These are phyloP conservation scores for Salix suchowensis DNA, from an alignment of 345 rosid genomes.

Conservation along the genomic window DNA sequence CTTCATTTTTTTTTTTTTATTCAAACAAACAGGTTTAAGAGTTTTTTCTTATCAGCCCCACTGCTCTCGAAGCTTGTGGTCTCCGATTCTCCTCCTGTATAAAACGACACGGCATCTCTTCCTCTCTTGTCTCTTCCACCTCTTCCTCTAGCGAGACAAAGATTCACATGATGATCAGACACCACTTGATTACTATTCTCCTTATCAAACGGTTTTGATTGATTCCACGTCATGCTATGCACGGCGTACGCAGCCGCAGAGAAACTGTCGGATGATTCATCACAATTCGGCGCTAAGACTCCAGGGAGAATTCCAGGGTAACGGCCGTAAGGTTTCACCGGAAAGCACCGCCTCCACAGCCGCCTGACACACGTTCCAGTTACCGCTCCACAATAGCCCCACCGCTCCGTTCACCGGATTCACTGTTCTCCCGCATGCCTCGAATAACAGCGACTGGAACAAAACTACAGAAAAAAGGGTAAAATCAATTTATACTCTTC, in stretches of 20 bases:
- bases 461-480: slow-evolving; percentile 24
- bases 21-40: slow-evolving; percentile 63
- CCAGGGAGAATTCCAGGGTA: slow-evolving; percentile 25
- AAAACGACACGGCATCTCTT: slow-evolving; percentile 29
- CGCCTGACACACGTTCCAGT: slow-evolving; percentile 52
- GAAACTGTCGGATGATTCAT: slow-evolving; percentile 31
- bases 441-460: slow-evolving; percentile 54
- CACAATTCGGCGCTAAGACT: slow-evolving; percentile 12
- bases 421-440: slow-evolving; percentile 63
- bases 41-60: slow-evolving; percentile 37
- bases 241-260: slow-evolving; percentile 4
- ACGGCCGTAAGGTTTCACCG: slow-evolving; percentile 40
- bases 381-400: slow-evolving; percentile 53
- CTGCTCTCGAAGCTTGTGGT: slow-evolving; percentile 31
- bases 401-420: slow-evolving; percentile 61
- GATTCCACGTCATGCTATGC: slow-evolving; percentile 5
- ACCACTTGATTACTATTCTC: slow-evolving; percentile 20
- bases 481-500: not conserved
- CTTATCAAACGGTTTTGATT: slow-evolving; percentile 18
- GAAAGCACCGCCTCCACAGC: slow-evolving; percentile 49
- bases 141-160: slow-evolving; percentile 22
- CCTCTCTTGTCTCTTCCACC: slow-evolving; percentile 25
- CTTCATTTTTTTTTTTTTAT: not conserved
- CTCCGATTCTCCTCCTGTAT: slow-evolving; percentile 34
- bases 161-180: slow-evolving; percentile 19